Evolutionary conservation across 495 filamentous ascomycete species (phyloP), one percentile per base, ranked within the genome.

Genomic region (Aspergillus homomorphus): DNA sequence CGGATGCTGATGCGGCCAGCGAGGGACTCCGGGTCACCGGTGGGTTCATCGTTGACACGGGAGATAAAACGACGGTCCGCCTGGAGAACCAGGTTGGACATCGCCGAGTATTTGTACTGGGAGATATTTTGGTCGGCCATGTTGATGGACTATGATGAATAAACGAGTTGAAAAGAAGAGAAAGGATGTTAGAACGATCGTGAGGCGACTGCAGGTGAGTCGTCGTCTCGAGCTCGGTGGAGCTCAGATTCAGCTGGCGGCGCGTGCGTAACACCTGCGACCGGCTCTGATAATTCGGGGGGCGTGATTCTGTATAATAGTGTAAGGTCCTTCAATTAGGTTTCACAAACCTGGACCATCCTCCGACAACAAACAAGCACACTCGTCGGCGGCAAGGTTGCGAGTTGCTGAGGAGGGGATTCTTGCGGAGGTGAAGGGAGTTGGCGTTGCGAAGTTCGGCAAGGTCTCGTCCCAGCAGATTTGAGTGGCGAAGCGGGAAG

Each of bases 61-160:
- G 90, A 92, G 64, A 93, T 87, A 72, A 99, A 98, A 69, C 95
- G 88, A 75, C 90, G 87, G 80, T 99, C 94, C 78, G 91, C 92
- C 87, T 97, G 93, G 84, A 97, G 90, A 72, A 99, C 94, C 91
- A 99, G 86, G 86, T 99, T 99, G 80, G 94, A 98, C 94, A 99
- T 99, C 73, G 91, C 92, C 86, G 91, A 90, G 83, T 99, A 99
- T 76, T 99, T 99, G 82, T 96, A 99, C 77, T 97, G 92, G 66
- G 89, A 93, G 53, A 96, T 87, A 86, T 93, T 89, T 79, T 92
- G 87, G 81, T 96, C 91, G 72, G 89, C 84, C 92, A 95, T 95
- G 58, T 74, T 87, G 77, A 65, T 50, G 54, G 54, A 30, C 20
- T 58, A 45, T 51, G 50, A 46, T 52, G 46, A 23, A 38, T 56